Evolutionary conservation across 2,329 filamentous ascomycete genomes (phyloP).

Genomic region (Sporothrix schenckii): DNA sequence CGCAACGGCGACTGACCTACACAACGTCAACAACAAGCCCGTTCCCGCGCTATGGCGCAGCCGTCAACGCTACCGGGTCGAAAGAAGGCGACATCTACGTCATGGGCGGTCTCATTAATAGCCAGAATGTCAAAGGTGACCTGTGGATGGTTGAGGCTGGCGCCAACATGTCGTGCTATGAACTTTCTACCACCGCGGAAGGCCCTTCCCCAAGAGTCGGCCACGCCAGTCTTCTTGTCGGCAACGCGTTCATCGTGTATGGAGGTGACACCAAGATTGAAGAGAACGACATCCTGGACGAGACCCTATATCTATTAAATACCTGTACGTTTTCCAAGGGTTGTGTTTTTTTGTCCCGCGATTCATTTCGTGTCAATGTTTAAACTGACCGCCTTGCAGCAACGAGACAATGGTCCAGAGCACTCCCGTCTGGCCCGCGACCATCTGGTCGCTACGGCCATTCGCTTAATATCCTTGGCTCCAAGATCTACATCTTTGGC

Average conservation of each 20-base stretch:
- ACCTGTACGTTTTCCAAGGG: constrained; percentile 69
- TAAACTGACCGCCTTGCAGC: constrained; percentile 57
- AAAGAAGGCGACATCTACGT: constrained; percentile 98
- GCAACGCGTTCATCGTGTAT: constrained; percentile 98
- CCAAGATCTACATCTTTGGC: constrained; percentile 96
- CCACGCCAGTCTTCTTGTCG: constrained; percentile 89
- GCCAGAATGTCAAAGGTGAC: constrained; percentile 93
- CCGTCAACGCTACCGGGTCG: constrained; percentile 87
- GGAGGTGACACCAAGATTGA: constrained; percentile 98
- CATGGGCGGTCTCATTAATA: constrained; percentile 95
- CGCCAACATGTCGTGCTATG: constrained; percentile 85
- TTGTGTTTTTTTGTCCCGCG: too few species aligned
- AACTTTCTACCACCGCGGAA: constrained; percentile 86
- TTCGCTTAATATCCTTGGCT: constrained; percentile 92
- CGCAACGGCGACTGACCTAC: constrained; percentile 84
- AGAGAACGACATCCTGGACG: constrained; percentile 85
- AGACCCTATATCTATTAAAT: constrained; percentile 94
- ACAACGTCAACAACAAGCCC: constrained; percentile 79
- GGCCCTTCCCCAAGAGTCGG: constrained; percentile 94
- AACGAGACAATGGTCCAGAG: constrained; percentile 96
- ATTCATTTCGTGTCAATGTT: background rate
- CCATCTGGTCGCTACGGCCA: constrained; percentile 94
- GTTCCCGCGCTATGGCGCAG: constrained; percentile 95
- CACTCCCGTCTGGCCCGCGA: constrained; percentile 80
- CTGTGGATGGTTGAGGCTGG: constrained; percentile 97